These are phyloP conservation scores for Nothophoma quercina DNA, from an alignment of 2,329 filamentous ascomycete species.

Conservation along the genomic window DNA sequence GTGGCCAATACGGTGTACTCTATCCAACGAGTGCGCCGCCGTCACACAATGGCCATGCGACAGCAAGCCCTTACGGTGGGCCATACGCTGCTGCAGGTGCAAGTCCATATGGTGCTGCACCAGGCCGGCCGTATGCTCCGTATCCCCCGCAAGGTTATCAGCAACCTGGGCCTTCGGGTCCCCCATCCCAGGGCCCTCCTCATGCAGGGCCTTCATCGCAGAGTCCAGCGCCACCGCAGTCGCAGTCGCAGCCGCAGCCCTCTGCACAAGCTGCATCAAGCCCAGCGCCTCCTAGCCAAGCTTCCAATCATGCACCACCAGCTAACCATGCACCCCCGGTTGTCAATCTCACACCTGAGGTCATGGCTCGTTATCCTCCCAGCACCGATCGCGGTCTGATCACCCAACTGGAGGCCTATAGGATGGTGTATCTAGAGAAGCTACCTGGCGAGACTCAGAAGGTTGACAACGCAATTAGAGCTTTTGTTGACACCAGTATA, in stretches of 20 bases:
- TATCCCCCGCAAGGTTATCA: constrained; percentile 35
- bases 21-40: constrained; percentile 43
- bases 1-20: constrained; percentile 46
- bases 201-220: constrained; percentile 13
- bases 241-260: constrained; percentile 21
- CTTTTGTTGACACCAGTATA: constrained; percentile 39
- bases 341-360: constrained; percentile 24
- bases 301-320: constrained; percentile 7
- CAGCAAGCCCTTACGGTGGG: constrained; percentile 37
- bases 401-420: constrained; percentile 45
- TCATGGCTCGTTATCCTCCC: constrained; percentile 41
- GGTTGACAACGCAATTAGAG: constrained; percentile 45
- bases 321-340: constrained; percentile 8
- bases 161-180: constrained; percentile 24
- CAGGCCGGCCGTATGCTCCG: constrained; percentile 38
- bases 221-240: constrained; percentile 10
- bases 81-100: constrained; percentile 40
- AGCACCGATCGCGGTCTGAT: constrained; percentile 40
- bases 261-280: constrained; percentile 7
- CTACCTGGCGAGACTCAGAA: constrained; percentile 37
- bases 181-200: constrained; percentile 29
- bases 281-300: constrained; percentile 4
- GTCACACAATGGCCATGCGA: constrained; percentile 27
- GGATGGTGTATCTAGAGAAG: constrained; percentile 38
- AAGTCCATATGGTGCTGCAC: constrained; percentile 38